These are phyloP conservation scores for Murraya koenigii DNA, from an alignment of 345 rosid genomes.

Conservation along the genomic window DNA sequence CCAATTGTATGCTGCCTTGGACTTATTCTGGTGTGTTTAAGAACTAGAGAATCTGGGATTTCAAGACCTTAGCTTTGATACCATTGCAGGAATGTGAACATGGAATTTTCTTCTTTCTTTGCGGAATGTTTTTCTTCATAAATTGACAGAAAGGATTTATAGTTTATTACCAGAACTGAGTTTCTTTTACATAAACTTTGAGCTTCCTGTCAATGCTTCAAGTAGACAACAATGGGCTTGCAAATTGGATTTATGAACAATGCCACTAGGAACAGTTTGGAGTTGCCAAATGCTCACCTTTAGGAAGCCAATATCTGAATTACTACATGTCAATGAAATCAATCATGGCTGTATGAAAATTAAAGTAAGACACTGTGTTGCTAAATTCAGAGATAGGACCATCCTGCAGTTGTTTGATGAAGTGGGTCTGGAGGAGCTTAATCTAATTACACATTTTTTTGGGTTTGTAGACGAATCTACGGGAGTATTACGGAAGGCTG, in stretches of 20 bases:
- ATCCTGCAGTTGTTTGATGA: neutral
- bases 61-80: neutral
- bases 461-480: conserved; percentile 73
- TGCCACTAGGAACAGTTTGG: neutral
- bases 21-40: neutral
- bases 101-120: neutral
- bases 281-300: neutral
- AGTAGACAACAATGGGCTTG: neutral
- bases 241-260: neutral
- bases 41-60: neutral
- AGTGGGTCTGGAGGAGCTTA: conserved; percentile 9
- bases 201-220: neutral
- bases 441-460: conserved; percentile 4
- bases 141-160: neutral
- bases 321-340: neutral
- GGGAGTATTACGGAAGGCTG: conserved; percentile 73
- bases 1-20: neutral
- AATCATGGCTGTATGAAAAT: neutral
- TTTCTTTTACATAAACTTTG: neutral
- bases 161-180: neutral
- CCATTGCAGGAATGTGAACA: neutral
- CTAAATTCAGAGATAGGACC: neutral
- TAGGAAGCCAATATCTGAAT: conserved; percentile 3
- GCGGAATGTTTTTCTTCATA: neutral
- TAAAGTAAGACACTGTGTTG: neutral